Base-by-base conservation (phyloP, 306 rosid genomes). In the Lablab purpureus region DNA sequence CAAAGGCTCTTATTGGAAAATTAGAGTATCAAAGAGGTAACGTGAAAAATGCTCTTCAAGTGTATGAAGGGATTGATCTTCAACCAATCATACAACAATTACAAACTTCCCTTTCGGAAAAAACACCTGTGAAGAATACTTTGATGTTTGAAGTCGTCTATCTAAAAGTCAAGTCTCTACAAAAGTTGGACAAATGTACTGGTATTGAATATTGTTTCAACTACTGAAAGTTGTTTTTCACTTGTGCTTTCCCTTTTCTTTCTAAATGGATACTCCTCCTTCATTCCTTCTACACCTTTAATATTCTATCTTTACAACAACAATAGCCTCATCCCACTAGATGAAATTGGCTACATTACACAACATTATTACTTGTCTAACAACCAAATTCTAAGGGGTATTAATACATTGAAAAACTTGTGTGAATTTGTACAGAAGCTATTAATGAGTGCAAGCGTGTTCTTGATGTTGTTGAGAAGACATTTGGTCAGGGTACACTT, bases 21-120 rank as follows among this genome's bases (percentile, higher is more conserved):
- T 85, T 95, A 74, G 98, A 95, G 87, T 93, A 95, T 83, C 97
- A 93, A 75, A 88, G 99, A 90, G 99, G 99, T 21, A 91, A 95
- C 70, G 82, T 93, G 0, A 96, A 90, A 88, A 89, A 97, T 54
- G 98, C 98, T 67, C 91, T 95, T 71, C 88, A 87, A 19, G 96
- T 95, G 75, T 86, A 93, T 47, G 99, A 92, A 40, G 99, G 94
- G 71, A 88, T 93, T 30, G 97, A 93, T 90, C 90, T 95, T 60
- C 95, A 87, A 81, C 91, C 94, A 73, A 89, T 97, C 43, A 87
- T 93, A 79, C 96, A 88, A 82, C 79, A 93, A 60, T 82, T 95
- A 71, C 98, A 93, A 81, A 83, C 94, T 74, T 81, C 88, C 58
- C 23, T 93, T 78, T 46, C 87, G 63, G 99, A 93, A 51, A 95